Conservation (phyloP, 2,329 filamentous ascomycete genomes). For the Claviceps sp. region DNA sequence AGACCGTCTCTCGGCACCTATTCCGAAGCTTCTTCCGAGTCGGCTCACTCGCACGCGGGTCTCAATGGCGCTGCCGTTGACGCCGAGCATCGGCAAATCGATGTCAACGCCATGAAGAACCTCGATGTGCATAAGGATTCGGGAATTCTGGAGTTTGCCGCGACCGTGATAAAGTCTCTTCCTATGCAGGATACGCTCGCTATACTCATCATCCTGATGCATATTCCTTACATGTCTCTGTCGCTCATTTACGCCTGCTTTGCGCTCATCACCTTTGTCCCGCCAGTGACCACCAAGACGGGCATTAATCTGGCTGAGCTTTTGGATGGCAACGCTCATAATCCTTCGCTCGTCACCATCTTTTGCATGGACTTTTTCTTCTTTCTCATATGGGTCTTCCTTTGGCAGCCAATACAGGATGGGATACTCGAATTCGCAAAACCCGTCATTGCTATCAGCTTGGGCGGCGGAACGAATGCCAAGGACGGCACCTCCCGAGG, state of each 20-base stretch:
- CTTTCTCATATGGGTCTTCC: constrained; percentile 72
- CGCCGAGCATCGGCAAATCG: constrained; percentile 49
- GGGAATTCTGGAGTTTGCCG: constrained; percentile 61
- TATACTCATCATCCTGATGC: constrained; percentile 89
- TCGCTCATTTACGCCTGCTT: constrained; percentile 87
- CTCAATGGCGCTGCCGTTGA: constrained; percentile 25
- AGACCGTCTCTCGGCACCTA: constrained; percentile 36
- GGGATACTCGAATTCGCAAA: constrained; percentile 83
- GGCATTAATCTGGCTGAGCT: constrained; percentile 80
- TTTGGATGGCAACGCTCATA: constrained; percentile 75
- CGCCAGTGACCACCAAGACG: constrained; percentile 64
- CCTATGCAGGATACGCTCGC: constrained; percentile 91
- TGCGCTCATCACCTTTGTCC: constrained; percentile 83
- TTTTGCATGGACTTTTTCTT: constrained; percentile 73
- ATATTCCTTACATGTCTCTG: constrained; percentile 76
- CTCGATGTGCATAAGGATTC: constrained; percentile 55
- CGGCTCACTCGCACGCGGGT: constrained; percentile 27
- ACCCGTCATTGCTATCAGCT: constrained; percentile 80
- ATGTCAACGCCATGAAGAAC: constrained; percentile 57
- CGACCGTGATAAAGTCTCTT: constrained; percentile 79
- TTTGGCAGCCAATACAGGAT: constrained; percentile 78
- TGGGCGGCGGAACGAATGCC: constrained; percentile 67
- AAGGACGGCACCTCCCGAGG: constrained; percentile 57
- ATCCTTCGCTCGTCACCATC: constrained; percentile 74
- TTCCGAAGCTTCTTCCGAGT: constrained; percentile 44